These are phyloP conservation scores for Stevia rebaudiana DNA, from an alignment of 140 eudicot genomes.

Conservation along the genomic window DNA sequence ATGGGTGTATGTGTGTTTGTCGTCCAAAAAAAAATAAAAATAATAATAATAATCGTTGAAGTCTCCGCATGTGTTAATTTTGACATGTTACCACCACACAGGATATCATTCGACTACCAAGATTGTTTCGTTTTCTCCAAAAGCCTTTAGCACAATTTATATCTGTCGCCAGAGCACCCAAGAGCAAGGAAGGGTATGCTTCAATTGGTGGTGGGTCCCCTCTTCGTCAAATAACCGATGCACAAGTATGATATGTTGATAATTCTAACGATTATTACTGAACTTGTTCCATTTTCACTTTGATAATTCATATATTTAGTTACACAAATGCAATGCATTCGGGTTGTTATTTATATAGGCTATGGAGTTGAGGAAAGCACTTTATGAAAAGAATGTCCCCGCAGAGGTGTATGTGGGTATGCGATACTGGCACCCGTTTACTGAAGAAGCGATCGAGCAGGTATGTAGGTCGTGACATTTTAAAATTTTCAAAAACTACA, in stretches of 20 bases:
- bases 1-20: too few species aligned
- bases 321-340: background rate
- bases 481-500: background rate
- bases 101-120: conserved; percentile 97
- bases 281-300: background rate
- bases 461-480: conserved; percentile 27
- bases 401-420: conserved; percentile 98
- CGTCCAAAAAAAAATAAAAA: too few species aligned
- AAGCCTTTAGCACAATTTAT: conserved; percentile 96
- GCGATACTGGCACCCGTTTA: conserved; percentile 99
- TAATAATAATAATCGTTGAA: conserved; percentile 13
- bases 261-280: background rate
- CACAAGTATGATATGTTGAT: conserved; percentile 53
- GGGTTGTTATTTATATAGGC: conserved; percentile 43
- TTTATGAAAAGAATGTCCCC: conserved; percentile 68
- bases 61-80: background rate
- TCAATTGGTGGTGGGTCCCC: conserved; percentile 99
- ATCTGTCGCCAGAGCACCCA: conserved; percentile 91
- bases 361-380: conserved; percentile 78
- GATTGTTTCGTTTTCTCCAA: conserved; percentile 92
- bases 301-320: conserved; percentile 2
- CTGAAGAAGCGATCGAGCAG: conserved; percentile 98
- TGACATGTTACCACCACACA: conserved; percentile 32
- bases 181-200: conserved; percentile 99
- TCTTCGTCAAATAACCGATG: conserved; percentile 92